Percentiles rank a stretch among this genome's conserved stretches.
Conservation (phyloP, 495 filamentous ascomycete genomes). For the Aspergillus leporis region DNA sequence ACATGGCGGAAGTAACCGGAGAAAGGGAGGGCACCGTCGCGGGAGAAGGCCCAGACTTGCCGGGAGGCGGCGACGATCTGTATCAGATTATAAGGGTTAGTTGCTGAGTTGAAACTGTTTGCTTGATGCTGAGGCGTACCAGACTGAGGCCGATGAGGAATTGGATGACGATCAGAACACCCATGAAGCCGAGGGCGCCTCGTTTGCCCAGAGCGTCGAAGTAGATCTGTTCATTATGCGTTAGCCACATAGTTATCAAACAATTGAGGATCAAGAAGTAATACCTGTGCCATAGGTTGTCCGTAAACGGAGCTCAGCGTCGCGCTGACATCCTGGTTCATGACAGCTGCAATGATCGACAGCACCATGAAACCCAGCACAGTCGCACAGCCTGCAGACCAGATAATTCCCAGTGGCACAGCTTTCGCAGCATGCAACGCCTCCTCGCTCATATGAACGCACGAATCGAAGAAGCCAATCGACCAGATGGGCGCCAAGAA, state of each 20-base stretch:
- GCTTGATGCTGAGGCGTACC: slow-evolving; percentile 40
- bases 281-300: slow-evolving; percentile 50
- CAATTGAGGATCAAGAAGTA: background rate
- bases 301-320: slow-evolving; percentile 37
- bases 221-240: slow-evolving; percentile 33
- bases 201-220: slow-evolving; percentile 47
- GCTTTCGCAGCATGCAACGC: slow-evolving; percentile 58
- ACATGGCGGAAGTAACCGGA: slow-evolving; percentile 57
- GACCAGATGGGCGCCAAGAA: slow-evolving; percentile 66
- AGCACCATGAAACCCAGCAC: slow-evolving; percentile 59
- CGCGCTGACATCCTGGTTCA: slow-evolving; percentile 38
- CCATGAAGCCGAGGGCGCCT: slow-evolving; percentile 49
- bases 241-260: background rate
- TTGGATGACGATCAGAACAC: slow-evolving; percentile 41
- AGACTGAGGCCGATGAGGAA: slow-evolving; percentile 49
- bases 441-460: slow-evolving; percentile 62
- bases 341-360: slow-evolving; percentile 41
- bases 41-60: slow-evolving; percentile 58
- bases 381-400: slow-evolving; percentile 39
- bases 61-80: slow-evolving; percentile 52
- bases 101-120: background rate
- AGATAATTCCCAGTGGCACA: slow-evolving; percentile 60
- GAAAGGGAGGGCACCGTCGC: slow-evolving; percentile 60
- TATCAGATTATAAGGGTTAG: background rate
- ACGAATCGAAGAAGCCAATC: slow-evolving; percentile 54